Percentiles rank a stretch among this genome's conserved stretches.
Conservation (phyloP, 805 yeast species). For the Myxozyma vanderwaltii region DNA sequence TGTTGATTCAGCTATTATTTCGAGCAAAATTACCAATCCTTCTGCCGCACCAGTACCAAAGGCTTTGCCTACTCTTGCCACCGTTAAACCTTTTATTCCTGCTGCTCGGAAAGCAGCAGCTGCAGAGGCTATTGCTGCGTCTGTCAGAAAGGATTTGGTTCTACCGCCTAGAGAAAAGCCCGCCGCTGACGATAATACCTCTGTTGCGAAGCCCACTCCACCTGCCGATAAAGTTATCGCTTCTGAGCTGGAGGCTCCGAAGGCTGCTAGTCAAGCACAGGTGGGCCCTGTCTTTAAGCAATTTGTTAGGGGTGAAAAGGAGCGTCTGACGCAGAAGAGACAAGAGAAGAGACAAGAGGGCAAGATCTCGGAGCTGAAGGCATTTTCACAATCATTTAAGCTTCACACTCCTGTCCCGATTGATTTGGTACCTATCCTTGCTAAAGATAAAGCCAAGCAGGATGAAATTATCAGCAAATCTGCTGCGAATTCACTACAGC, state of each 20-base stretch:
- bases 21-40: slow-evolving; percentile 14
- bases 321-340: slow-evolving; percentile 39
- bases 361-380: slow-evolving; percentile 53
- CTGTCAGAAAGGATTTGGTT: slow-evolving; percentile 1
- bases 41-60: neutral
- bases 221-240: neutral
- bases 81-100: slow-evolving; percentile 1
- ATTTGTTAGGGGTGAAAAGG: slow-evolving; percentile 42
- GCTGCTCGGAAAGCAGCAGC: slow-evolving; percentile 8
- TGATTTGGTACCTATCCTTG: slow-evolving; percentile 67
- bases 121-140: slow-evolving; percentile 9
- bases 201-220: neutral
- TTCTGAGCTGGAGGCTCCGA: neutral
- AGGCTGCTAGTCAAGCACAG: slow-evolving; percentile 30
- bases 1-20: slow-evolving; percentile 28
- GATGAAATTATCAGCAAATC: slow-evolving; percentile 53
- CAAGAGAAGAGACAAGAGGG: slow-evolving; percentile 40
- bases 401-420: slow-evolving; percentile 57
- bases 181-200: neutral
- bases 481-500: slow-evolving; percentile 26
- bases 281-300: slow-evolving; percentile 40
- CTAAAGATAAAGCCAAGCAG: slow-evolving; percentile 68
- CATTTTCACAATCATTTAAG: slow-evolving; percentile 80
- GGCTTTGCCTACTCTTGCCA: neutral
- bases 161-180: neutral